These are phyloP conservation scores for Aspergillus melleus DNA, from an alignment of 2,329 filamentous ascomycete species.

Conservation along the genomic window DNA sequence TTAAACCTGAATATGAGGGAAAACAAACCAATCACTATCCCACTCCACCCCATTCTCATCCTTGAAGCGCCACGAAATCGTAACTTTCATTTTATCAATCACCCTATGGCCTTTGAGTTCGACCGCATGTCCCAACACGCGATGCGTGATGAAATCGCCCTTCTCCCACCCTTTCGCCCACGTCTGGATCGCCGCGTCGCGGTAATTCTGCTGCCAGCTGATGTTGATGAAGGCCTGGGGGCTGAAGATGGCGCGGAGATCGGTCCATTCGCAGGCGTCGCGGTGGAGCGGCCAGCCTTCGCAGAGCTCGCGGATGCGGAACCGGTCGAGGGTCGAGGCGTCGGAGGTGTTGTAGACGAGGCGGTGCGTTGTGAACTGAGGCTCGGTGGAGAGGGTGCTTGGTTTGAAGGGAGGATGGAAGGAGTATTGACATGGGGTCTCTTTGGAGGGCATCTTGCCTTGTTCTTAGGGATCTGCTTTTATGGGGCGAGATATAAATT, in stretches of 20 bases:
- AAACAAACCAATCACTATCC: slow-evolving; percentile 1
- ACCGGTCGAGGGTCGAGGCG: slow-evolving; percentile 1
- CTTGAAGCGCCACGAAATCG: slow-evolving; percentile 3
- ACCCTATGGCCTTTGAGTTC: slow-evolving; percentile 6
- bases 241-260: not conserved
- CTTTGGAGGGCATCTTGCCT: too few species aligned
- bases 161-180: slow-evolving; percentile 4
- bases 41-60: slow-evolving; percentile 7
- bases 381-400: too few species aligned
- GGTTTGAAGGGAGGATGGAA: too few species aligned
- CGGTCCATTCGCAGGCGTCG: slow-evolving; percentile 7
- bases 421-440: too few species aligned
- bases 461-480: too few species aligned
- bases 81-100: slow-evolving; percentile 7
- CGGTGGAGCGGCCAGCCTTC: slow-evolving; percentile 8
- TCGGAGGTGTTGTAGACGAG: not conserved
- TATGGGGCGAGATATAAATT: too few species aligned
- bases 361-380: not conserved
- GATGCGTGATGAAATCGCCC: slow-evolving; percentile 2
- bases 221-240: slow-evolving; percentile 3
- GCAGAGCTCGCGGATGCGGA: slow-evolving; percentile 3
- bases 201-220: slow-evolving; percentile 7
- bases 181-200: slow-evolving; percentile 2
- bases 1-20: too few species aligned
- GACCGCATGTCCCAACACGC: slow-evolving; percentile 1